Conservation (phyloP, 2,329 filamentous ascomycete species). For the Aspergillus sp. region DNA sequence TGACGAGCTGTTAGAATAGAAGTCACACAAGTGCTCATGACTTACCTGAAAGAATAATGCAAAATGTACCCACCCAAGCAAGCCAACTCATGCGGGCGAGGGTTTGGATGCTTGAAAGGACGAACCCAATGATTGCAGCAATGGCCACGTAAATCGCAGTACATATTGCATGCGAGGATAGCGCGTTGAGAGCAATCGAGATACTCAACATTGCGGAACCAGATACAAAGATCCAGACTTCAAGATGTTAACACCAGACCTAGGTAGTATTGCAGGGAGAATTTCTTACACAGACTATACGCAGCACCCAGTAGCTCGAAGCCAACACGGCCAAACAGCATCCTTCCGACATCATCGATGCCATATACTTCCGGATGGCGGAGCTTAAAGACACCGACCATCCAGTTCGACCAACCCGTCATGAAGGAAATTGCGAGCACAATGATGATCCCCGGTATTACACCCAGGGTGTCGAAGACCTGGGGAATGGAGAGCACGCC, state of each 20-base stretch:
- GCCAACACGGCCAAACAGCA: slow-evolving; percentile 56
- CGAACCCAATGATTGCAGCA: slow-evolving; percentile 19
- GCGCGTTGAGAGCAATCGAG: slow-evolving; percentile 42
- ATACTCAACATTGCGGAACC: slow-evolving; percentile 44
- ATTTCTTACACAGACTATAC: slow-evolving; percentile 20
- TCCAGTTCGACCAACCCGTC: slow-evolving; percentile 51
- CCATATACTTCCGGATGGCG: slow-evolving; percentile 56
- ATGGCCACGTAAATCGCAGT: slow-evolving; percentile 24
- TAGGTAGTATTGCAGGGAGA: no score
- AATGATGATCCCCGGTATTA: slow-evolving; percentile 49
- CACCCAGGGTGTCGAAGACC: slow-evolving; percentile 47
- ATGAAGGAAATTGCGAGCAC: slow-evolving; percentile 43
- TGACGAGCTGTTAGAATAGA: slow-evolving; percentile 10
- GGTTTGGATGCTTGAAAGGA: slow-evolving; percentile 32
- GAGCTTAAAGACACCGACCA: slow-evolving; percentile 53
- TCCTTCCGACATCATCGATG: slow-evolving; percentile 56
- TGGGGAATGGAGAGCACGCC: slow-evolving; percentile 50
- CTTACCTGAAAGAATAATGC: slow-evolving; percentile 15
- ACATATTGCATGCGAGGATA: slow-evolving; percentile 36
- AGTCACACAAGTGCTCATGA: no score
- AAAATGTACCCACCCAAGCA: slow-evolving; percentile 32
- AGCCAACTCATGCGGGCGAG: slow-evolving; percentile 34
- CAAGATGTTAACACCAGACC: background rate
- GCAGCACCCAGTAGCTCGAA: slow-evolving; percentile 46
- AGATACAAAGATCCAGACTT: slow-evolving; percentile 37